Conservation (phyloP, 345 rosid genomes). For the Eucalyptus regnans region DNA sequence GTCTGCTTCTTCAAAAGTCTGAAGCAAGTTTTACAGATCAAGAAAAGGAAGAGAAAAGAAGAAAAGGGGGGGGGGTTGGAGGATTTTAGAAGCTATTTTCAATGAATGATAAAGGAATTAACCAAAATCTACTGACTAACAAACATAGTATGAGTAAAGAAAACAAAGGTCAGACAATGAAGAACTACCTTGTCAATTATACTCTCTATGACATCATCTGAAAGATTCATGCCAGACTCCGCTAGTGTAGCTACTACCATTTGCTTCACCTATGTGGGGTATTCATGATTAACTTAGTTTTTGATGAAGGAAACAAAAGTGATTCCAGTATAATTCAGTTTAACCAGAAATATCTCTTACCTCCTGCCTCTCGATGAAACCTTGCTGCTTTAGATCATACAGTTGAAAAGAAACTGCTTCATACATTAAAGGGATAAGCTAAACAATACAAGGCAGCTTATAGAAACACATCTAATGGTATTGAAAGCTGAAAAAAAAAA, state of each 20-base stretch:
- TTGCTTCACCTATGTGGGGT: constrained; percentile 72
- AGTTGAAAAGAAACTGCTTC: constrained; percentile 89
- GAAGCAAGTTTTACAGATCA: background rate
- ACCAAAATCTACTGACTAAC: background rate
- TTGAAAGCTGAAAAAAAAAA: background rate
- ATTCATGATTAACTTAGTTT: background rate
- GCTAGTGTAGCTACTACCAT: constrained; percentile 99
- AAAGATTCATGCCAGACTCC: constrained; percentile 97
- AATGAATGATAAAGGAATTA: background rate
- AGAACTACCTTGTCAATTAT: constrained; percentile 81
- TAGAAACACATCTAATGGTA: background rate
- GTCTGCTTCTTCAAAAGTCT: constrained; percentile 99
- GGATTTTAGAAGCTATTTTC: background rate
- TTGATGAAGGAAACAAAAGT: background rate
- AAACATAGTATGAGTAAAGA: background rate
- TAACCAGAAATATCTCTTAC: constrained; percentile 6
- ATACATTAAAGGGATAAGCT: background rate
- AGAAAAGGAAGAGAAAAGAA: background rate
- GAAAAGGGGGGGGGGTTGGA: background rate
- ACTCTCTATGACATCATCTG: constrained; percentile 83
- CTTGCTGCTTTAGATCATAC: constrained; percentile 99
- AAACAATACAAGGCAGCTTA: background rate
- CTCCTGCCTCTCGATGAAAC: constrained; percentile 98
- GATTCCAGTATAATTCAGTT: background rate
- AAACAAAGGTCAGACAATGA: background rate